Base-by-base conservation (phyloP, 345 rosid species). In the Zanthoxylum bungeanum region DNA sequence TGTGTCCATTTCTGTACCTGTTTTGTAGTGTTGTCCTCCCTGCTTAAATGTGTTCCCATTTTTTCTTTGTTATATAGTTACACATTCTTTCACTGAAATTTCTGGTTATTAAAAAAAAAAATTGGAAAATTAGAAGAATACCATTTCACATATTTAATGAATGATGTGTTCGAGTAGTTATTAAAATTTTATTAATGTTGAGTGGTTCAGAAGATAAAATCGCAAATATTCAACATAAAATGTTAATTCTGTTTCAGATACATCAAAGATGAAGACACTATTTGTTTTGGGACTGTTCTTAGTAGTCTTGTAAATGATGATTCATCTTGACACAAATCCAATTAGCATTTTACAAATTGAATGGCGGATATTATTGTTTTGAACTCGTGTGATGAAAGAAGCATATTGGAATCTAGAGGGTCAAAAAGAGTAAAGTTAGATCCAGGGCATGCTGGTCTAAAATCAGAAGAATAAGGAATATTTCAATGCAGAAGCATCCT, bases 1-100 rank as follows among this genome's bases (percentile, higher is more conserved):
- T 9, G 66, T 85, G 85, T 78, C 96, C 12, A 88, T 91, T 55
- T 87, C 97, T 1, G 88, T 88, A 40, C 86, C 87, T 40, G 95
- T 90, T 50, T 73, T 88, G 78, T 90, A 88, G 55, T 56, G 59
- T 62, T 37, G 36, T 62, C 77, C 56, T 36, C 67, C 76, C 28
- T 21, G 34, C 57, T 53, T 36, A 25, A 36, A 61, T 69, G 55
- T 68, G 66, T 68, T 55, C 61, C 47, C 72, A 44, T 70, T 70
- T 81, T 57, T 79, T 75, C 44, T 68, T 81, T 75, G 70, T 58
- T 68, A 73, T 66, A 64, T n/a, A 62, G 75, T 81, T 81, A 71
- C 76, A 77, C 70, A 87, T 85, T 87, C 89, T 81, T 87, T 85
- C 74, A 82, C 82, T 83, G 82, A 80, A 76, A 77, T 75, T 56